A percentile compares a stretch with the other conserved stretches of the same genome.
phyloP scores from a whole-genome alignment of 306 rosid species.

The Hylodesmum podocarpum region DNA sequence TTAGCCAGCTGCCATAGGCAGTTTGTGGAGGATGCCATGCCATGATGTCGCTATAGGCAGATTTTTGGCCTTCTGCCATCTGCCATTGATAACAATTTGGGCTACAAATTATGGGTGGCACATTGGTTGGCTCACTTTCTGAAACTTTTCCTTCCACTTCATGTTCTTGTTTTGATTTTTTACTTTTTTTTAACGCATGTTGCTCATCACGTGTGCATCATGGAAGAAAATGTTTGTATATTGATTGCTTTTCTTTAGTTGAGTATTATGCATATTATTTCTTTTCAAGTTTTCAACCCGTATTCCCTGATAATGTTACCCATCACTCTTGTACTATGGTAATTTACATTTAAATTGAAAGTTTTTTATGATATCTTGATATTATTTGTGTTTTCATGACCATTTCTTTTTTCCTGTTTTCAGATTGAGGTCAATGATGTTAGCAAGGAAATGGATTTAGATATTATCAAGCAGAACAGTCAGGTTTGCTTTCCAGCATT shows the following conservation, averaged over 20 bases:
- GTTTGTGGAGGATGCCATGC: too few relatives aligned
- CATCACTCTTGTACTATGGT: neutral
- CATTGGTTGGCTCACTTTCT: neutral
- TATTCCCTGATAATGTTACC: neutral
- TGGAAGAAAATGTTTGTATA: neutral
- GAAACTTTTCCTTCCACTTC: neutral
- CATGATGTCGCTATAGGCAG: too few relatives aligned
- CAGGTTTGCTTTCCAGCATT: conserved; percentile 63
- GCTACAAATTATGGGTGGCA: neutral
- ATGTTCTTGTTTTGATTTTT: neutral
- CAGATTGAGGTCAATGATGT: conserved; percentile 98
- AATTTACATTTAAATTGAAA: neutral
- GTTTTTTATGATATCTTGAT: neutral
- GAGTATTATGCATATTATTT: neutral
- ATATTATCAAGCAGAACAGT: conserved; percentile 96
- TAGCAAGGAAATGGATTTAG: conserved; percentile 99
- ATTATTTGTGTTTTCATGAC: conserved; percentile 17
- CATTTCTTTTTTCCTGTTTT: conserved; percentile 25
- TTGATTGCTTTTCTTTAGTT: neutral
- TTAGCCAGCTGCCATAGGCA: too few relatives aligned
- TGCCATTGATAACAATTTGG: too few relatives aligned
- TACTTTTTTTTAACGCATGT: neutral
- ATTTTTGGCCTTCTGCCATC: too few relatives aligned
- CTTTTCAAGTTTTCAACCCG: neutral
- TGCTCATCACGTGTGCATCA: neutral